Conservation (phyloP, 73 alveolate genomes). For the Paramecium bursaria region DNA sequence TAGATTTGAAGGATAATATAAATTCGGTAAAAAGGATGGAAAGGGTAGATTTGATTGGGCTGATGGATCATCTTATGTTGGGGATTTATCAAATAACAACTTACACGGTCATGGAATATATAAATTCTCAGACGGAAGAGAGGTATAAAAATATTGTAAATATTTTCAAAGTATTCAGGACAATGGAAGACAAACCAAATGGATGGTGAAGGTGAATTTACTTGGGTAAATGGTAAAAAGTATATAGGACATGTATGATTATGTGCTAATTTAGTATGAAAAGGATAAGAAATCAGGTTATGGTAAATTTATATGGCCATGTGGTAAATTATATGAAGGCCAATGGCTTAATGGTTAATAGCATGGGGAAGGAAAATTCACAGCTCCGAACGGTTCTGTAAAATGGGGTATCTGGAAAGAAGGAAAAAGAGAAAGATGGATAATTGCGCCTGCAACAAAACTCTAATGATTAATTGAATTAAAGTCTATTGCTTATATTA, state of each 20-base stretch:
- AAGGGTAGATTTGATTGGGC: slow-evolving; percentile 70
- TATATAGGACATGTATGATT: no score
- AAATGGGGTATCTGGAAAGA: no score
- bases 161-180: slow-evolving; percentile 73
- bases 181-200: slow-evolving; percentile 61
- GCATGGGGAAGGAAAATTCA: neutral
- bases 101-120: slow-evolving; percentile 70
- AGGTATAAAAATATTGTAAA: no score
- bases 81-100: slow-evolving; percentile 64
- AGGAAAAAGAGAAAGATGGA: no score
- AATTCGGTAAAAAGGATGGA: slow-evolving; percentile 70
- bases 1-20: slow-evolving; percentile 66
- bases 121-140: slow-evolving; percentile 72
- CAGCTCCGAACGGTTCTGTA: no score
- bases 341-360: slow-evolving; percentile 5
- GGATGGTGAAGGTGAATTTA: slow-evolving; percentile 76
- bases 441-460: no score
- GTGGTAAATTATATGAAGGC: slow-evolving; percentile 5
- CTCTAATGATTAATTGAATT: no score
- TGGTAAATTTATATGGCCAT: slow-evolving; percentile 8
- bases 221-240: slow-evolving; percentile 77
- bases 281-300: neutral
- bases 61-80: slow-evolving; percentile 69
- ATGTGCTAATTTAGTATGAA: neutral
- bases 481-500: no score